Percentiles rank a stretch among this genome's conserved stretches.
Evolutionary conservation across 331 rosid species (phyloP).

Genomic region (Quercus lobata): DNA sequence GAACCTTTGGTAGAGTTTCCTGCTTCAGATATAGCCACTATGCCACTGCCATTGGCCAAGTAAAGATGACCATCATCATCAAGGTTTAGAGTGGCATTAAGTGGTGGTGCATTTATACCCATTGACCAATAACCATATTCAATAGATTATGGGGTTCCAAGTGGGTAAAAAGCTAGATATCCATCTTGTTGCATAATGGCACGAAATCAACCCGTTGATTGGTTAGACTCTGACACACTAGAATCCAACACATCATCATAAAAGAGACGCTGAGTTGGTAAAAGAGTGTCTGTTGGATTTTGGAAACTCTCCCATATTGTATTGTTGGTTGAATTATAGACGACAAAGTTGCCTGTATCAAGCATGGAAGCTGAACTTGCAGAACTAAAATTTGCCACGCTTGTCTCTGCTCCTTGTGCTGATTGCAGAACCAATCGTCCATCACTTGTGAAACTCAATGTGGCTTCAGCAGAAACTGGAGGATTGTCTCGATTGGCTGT

Average conservation of each 20-base stretch:
- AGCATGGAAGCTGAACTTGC: conserved; percentile 19
- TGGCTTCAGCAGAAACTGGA: conserved; percentile 25
- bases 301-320: conserved; percentile 26
- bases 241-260: conserved; percentile 17
- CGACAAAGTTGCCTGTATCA: too few relatives aligned
- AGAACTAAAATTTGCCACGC: neutral
- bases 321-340: too few relatives aligned
- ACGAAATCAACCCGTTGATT: conserved; percentile 19
- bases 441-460: conserved; percentile 22
- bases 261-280: conserved; percentile 30
- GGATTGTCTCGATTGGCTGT: conserved; percentile 38
- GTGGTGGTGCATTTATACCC: neutral
- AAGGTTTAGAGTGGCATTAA: neutral
- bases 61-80: conserved; percentile 16
- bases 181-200: conserved; percentile 23
- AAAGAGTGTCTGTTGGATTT: conserved; percentile 41
- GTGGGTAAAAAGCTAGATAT: conserved; percentile 23
- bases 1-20: too few relatives aligned
- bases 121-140: neutral
- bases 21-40: neutral
- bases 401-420: conserved; percentile 5
- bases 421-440: conserved; percentile 29
- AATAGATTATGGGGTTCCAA: neutral
- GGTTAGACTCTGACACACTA: conserved; percentile 15
- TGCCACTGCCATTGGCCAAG: neutral